Base-by-base conservation (phyloP, 1,284 basidiomycete species). In the Phlebopus sp. region DNA sequence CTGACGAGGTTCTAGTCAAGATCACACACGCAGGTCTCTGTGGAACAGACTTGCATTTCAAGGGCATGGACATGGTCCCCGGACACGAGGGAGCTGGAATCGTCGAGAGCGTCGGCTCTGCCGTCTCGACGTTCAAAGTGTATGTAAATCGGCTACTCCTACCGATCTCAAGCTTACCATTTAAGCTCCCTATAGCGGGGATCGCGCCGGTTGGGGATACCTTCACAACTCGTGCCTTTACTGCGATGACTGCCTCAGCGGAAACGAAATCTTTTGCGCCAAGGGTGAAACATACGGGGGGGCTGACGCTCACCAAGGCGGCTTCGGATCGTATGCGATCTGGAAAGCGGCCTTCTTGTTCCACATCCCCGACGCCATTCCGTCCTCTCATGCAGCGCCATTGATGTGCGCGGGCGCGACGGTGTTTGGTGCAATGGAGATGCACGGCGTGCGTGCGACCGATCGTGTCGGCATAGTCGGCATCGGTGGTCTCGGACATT, bases 11-110 rank as follows among this genome's bases (percentile, higher is more conserved):
- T 15, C 54, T 65, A 17, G 46, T 63, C 23, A 59, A 55, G 8
- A 55, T 66, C 41, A 63, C 59, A 11, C 61, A 71, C 45, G 63
- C 55, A 18, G 64, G 62, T 21, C 52, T 69, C 6, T 77, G 76
- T 48, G 73, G 69, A 36, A 75, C 71, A 11, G 78, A 81, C 55
- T 64, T 76, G 15, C 66, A 67, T 23, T 56, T 50, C 47, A 54
- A 52, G 39, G 39, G 48, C 17, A 21, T 35, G 5, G 59, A 57
- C 30, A 63, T 67, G 39, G 63, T 63, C 25, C 58, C 64, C n/a
- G 64, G 67, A 13, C 60, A 67, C 31, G 63, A 67, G 49, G 60
- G 60, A 11, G 51, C 59, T 3, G 65, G 54, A 13, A 19, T 63
- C n/a, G 59, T 64, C 21, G 44, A 63, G 30, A 39, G 58, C 13